Evolutionary conservation across 1,284 basidiomycete genomes (phyloP).

Genomic region (Lignosus rhinocerotis): DNA sequence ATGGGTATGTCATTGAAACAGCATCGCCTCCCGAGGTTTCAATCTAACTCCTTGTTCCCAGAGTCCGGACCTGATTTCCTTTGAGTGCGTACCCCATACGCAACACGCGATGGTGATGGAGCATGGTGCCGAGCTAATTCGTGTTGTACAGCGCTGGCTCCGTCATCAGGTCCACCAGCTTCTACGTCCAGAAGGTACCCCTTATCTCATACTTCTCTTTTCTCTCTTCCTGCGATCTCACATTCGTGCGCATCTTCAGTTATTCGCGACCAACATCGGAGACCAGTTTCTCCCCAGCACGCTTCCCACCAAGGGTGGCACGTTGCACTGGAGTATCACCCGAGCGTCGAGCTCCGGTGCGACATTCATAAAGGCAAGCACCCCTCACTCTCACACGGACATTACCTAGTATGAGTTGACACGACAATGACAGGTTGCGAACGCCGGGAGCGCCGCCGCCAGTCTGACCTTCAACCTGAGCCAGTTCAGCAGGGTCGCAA

Average conservation of each 20-base stretch:
- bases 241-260: constrained; percentile 33
- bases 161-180: constrained; percentile 62
- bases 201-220: neutral
- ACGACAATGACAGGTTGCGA: constrained; percentile 46
- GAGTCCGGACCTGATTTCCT: constrained; percentile 68
- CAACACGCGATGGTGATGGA: neutral
- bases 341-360: constrained; percentile 39
- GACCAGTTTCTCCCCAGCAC: constrained; percentile 66
- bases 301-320: constrained; percentile 48
- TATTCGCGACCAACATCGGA: constrained; percentile 63
- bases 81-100: constrained; percentile 49
- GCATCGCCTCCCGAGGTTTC: neutral
- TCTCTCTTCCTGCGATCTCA: neutral
- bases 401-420: neutral
- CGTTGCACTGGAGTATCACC: constrained; percentile 64
- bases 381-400: neutral
- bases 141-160: constrained; percentile 44
- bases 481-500: constrained; percentile 51
- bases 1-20: constrained; percentile 45
- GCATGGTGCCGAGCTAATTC: neutral
- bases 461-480: constrained; percentile 49
- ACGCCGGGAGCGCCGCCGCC: constrained; percentile 43
- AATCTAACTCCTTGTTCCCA: constrained; percentile 22
- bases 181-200: constrained; percentile 62
- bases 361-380: constrained; percentile 58